Conservation (phyloP, 1,284 basidiomycete genomes). For the Quambalaria eucalypti region DNA sequence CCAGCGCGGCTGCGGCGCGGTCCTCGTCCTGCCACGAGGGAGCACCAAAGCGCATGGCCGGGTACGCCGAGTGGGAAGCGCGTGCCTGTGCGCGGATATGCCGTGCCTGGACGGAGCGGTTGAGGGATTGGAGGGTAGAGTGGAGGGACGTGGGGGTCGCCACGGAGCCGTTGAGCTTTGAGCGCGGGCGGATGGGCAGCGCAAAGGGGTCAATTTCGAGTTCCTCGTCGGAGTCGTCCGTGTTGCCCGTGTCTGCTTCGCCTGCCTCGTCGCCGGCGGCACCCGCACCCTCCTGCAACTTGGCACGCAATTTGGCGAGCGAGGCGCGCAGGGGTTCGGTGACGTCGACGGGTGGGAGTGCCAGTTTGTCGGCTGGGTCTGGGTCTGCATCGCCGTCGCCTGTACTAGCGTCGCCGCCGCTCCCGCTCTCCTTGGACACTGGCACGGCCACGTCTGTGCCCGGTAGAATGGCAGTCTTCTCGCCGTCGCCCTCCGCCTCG, state of each 20-base stretch:
- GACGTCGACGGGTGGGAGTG: conserved; percentile 32
- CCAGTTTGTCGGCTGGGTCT: conserved; percentile 5
- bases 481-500: neutral
- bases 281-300: conserved; percentile 6
- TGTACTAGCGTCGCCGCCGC: neutral
- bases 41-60: too few species aligned
- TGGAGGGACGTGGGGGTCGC: neutral
- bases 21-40: too few species aligned
- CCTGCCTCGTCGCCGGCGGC: conserved; percentile 22
- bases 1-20: too few species aligned
- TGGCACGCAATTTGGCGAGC: conserved; percentile 24
- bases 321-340: conserved; percentile 25
- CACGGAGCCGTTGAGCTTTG: conserved; percentile 1
- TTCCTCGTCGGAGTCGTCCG: conserved; percentile 26
- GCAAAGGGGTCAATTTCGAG: conserved; percentile 31
- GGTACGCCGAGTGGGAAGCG: too few species aligned
- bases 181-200: conserved; percentile 10
- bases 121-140: conserved; percentile 4
- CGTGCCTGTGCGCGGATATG: too few species aligned
- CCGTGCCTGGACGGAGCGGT: conserved; percentile 7
- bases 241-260: neutral
- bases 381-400: neutral
- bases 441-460: neutral
- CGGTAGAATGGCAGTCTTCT: neutral
- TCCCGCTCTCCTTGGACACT: neutral